Conservation (phyloP, 495 filamentous ascomycete species). For the Penicillium waksmanii region DNA sequence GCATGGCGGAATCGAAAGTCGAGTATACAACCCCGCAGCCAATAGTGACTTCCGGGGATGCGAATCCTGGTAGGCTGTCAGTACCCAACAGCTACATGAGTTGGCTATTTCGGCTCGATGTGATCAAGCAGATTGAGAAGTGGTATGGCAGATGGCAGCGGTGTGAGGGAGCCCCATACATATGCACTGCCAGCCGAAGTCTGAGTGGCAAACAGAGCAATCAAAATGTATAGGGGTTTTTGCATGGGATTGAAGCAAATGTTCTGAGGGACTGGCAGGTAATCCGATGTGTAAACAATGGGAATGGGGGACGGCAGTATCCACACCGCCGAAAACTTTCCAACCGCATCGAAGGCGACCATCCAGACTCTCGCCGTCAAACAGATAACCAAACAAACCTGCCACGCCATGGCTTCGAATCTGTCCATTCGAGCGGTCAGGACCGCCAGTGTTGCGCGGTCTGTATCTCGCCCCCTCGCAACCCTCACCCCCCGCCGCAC, state of each 20-base stretch:
- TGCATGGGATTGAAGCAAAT: background rate
- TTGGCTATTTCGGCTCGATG: background rate
- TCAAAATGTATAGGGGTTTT: constrained; percentile 8
- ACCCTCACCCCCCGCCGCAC: constrained; percentile 28
- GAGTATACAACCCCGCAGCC: background rate
- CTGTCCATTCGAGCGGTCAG: constrained; percentile 41
- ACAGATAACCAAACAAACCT: constrained; percentile 17
- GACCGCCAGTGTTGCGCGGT: constrained; percentile 37
- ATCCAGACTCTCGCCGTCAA: constrained; percentile 15
- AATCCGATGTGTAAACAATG: background rate
- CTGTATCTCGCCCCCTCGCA: constrained; percentile 20
- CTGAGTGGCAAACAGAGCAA: constrained; percentile 11
- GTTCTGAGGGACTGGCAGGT: background rate
- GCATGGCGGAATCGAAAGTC: constrained; percentile 13
- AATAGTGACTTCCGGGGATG: background rate
- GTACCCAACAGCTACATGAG: background rate
- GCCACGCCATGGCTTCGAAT: constrained; percentile 41
- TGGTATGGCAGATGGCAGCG: constrained; percentile 19
- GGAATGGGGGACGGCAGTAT: constrained; percentile 18
- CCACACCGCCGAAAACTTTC: constrained; percentile 39
- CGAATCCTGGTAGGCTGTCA: constrained; percentile 3
- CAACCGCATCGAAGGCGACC: constrained; percentile 19
- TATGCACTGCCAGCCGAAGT: background rate
- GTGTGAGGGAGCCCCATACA: constrained; percentile 18
- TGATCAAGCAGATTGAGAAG: constrained; percentile 1